These are phyloP conservation scores for Cercis canadensis DNA, from an alignment of 306 rosid genomes.

Conservation along the genomic window DNA sequence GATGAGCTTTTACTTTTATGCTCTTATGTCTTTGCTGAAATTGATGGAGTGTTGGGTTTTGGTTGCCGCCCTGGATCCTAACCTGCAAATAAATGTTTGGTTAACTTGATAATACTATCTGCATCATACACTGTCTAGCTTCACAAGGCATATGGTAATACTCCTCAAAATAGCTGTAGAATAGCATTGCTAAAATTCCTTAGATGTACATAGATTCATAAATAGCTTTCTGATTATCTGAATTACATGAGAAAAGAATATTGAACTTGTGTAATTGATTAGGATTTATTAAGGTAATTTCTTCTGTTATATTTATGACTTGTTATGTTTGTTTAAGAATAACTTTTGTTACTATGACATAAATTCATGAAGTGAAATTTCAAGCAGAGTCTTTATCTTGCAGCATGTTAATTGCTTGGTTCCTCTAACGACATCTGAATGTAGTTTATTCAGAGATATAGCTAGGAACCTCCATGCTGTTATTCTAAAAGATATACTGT, in stretches of 20 bases:
- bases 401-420: constrained; percentile 18
- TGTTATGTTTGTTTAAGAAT: not conserved
- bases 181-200: constrained; percentile 4
- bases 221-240: constrained; percentile 17
- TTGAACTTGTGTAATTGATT: constrained; percentile 7
- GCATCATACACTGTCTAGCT: constrained; percentile 25
- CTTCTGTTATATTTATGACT: constrained; percentile 1
- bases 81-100: constrained; percentile 4
- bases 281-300: constrained; percentile 2
- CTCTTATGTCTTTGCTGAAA: constrained; percentile 8
- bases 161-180: constrained; percentile 18
- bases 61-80: not conserved
- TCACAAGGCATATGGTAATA: constrained; percentile 3
- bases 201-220: constrained; percentile 18
- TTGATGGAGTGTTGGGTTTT: constrained; percentile 14
- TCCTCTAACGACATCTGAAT: constrained; percentile 11
- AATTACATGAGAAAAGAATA: not conserved
- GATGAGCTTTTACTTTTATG: not conserved
- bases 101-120: constrained; percentile 15
- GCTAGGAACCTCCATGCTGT: constrained; percentile 31
- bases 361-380: too few species aligned
- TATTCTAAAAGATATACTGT: constrained; percentile 26
- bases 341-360: constrained; percentile 3
- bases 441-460: constrained; percentile 22
- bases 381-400: constrained; percentile 29